phyloP scores from a whole-genome alignment of 371 early-diverging fungal species.

The Mucor mucedo region DNA sequence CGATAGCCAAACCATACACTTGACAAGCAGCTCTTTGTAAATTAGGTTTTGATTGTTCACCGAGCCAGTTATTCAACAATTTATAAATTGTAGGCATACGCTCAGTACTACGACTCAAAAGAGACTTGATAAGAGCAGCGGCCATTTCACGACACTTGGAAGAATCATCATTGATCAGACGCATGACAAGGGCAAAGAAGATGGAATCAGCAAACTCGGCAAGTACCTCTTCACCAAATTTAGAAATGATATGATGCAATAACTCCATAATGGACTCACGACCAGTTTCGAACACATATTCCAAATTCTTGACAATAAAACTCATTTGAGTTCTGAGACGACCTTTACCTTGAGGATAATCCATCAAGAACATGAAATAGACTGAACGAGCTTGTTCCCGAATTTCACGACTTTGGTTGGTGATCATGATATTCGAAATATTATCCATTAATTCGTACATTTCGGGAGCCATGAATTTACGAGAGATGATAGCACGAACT shows the following conservation, averaged over 20 bases:
- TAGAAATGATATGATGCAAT: conserved; percentile 74
- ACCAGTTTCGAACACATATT: conserved; percentile 90
- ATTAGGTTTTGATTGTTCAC: conserved; percentile 54
- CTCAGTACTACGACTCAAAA: conserved; percentile 63
- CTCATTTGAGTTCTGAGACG: conserved; percentile 82
- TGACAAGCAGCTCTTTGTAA: conserved; percentile 82
- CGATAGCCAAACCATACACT: conserved; percentile 83
- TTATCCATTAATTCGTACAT: conserved; percentile 91
- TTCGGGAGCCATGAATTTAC: conserved; percentile 84
- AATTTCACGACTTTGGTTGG: conserved; percentile 78
- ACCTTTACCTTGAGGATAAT: conserved; percentile 89
- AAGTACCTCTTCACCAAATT: conserved; percentile 78
- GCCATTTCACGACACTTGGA: conserved; percentile 89
- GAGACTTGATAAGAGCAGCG: conserved; percentile 69
- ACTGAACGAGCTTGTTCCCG: conserved; percentile 84
- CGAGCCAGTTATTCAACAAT: conserved; percentile 79
- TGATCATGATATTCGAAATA: conserved; percentile 82
- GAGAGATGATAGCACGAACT: conserved; percentile 83
- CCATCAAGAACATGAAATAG: conserved; percentile 88
- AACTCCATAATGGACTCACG: conserved; percentile 88
- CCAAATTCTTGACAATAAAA: conserved; percentile 86
- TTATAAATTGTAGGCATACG: conserved; percentile 61
- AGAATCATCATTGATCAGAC: conserved; percentile 90
- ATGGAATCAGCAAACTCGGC: conserved; percentile 80
- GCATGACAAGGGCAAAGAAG: conserved; percentile 81